A percentile compares a stretch with the other conserved stretches of the same genome.
phyloP scores from a whole-genome alignment of 2,329 filamentous ascomycete genomes.

The Pleoardoris graminearum region DNA sequence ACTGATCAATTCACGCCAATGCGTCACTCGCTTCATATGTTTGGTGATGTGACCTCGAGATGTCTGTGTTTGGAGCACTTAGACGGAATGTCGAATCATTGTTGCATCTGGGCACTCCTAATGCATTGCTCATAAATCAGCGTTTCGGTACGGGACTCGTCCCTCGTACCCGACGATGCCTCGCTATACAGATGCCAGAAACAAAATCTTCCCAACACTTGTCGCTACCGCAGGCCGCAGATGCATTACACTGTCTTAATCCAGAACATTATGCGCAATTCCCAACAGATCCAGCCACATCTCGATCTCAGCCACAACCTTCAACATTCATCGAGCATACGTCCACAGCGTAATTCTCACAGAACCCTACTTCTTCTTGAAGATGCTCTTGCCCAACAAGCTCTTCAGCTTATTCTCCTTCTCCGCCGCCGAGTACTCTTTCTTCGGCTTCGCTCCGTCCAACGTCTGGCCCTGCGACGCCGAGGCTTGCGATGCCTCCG shows the following conservation, averaged over 20 bases:
- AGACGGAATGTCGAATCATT: too few species aligned
- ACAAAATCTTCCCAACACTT: background rate
- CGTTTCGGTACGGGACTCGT: background rate
- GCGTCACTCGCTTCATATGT: background rate
- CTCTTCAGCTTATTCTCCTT: conserved; percentile 48
- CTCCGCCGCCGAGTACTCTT: conserved; percentile 34
- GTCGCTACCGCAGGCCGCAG: background rate
- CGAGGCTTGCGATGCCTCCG: background rate
- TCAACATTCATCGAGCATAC: background rate
- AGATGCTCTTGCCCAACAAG: conserved; percentile 41
- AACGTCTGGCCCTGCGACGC: background rate
- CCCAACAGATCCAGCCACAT: too few species aligned
- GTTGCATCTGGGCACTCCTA: too few species aligned
- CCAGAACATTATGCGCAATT: too few species aligned
- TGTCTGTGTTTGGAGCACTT: too few species aligned
- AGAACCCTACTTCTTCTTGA: conserved; percentile 33
- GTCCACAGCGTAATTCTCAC: background rate
- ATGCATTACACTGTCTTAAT: background rate
- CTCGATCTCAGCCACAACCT: background rate
- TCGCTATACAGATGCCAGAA: background rate
- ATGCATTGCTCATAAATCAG: too few species aligned
- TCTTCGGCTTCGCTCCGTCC: conserved; percentile 38
- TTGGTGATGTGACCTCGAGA: background rate
- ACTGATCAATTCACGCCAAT: conserved; percentile 43
- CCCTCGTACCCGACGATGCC: background rate